A percentile compares a stretch with the other conserved stretches of the same genome.
Evolutionary conservation across 768 basidiomycete species (phyloP).

Genomic region (Coprinopsis sp.): DNA sequence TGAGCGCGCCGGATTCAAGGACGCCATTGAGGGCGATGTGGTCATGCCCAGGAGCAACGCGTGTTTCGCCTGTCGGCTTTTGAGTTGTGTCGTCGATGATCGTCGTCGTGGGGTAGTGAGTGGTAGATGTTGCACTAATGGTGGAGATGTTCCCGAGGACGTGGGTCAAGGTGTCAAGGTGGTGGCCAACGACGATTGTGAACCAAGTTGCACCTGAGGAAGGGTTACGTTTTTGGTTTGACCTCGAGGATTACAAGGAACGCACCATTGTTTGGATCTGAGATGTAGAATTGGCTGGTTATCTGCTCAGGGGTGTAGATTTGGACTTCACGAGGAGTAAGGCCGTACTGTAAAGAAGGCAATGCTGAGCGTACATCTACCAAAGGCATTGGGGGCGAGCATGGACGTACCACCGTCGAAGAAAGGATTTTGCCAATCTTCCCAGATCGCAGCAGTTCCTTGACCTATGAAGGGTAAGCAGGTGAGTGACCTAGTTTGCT

Average conservation of each 20-base stretch:
- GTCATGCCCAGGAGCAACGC: conserved; percentile 1
- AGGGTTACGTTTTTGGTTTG: not conserved
- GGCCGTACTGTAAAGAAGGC: not conserved
- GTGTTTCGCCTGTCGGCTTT: conserved; percentile 6
- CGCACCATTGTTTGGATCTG: not conserved
- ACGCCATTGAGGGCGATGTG: conserved; percentile 8
- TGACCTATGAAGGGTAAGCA: conserved; percentile 13
- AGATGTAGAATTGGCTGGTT: not conserved
- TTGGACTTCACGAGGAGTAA: not conserved
- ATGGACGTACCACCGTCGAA: not conserved
- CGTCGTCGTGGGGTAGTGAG: conserved; percentile 3
- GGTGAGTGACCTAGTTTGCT: not conserved
- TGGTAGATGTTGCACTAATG: conserved; percentile 7
- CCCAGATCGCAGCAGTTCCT: conserved; percentile 24
- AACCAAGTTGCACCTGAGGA: conserved; percentile 2
- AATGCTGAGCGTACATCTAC: no score
- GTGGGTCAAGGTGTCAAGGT: conserved; percentile 10
- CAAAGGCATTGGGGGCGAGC: not conserved
- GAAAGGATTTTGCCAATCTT: conserved; percentile 26
- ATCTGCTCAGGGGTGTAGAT: not conserved
- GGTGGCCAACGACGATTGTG: conserved; percentile 6
- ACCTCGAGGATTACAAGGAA: not conserved
- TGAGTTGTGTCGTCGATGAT: conserved; percentile 6
- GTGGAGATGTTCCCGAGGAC: conserved; percentile 9
- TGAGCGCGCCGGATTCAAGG: conserved; percentile 7